Evolutionary conservation across 2,329 filamentous ascomycete species (phyloP), one percentile per base, ranked within the genome.

Genomic region (Epichloe uncinata): DNA sequence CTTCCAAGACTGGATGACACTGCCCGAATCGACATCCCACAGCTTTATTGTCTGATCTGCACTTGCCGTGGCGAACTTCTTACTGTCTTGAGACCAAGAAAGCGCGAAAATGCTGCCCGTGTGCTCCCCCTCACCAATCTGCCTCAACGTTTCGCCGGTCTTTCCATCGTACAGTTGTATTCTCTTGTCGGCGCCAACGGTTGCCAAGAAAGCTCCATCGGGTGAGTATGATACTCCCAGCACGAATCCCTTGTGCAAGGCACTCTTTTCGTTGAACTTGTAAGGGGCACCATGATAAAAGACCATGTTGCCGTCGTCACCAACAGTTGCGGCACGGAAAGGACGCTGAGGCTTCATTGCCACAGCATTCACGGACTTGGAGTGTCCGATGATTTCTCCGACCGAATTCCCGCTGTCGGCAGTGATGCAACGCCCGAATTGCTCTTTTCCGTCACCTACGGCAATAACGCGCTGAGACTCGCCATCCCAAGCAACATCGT

Each of bases 101-200:
- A 97, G 82, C 20, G 84, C 84, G 62, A 96, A 95, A 52, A 98
- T 93, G 63, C 88, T 95, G 45, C 93, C 93, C 5, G 82, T 91
- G 65, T 98, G 93, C 56, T 82, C 82, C n/a, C 81, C 83, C 56
- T 91, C 84, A 9, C 85, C 85, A 58, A 98, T 84, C 57, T 87
- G 77, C 52, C 73, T 78, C 42, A 81, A 86, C 1, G 84, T 77
- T 62, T 95, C 89, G 33, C 93, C 93, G 15, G 89, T 95, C 75
- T 95, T 95, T 54, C 91, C 93, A 64, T 98, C 89, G 64, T 96
- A 98, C 9, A 98, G 73, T 74, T 93, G 94, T 56, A 98, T 95
- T 62, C 80, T 81, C 64, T 83, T 83, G 67, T 98, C 93, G n/a
- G 86, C 88, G 37, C 93, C 91, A 2, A 96, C 91, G 48, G 85